phyloP scores from a whole-genome alignment of 176 grass and related monocot genomes.

The Ampelocalamus luodianensis region DNA sequence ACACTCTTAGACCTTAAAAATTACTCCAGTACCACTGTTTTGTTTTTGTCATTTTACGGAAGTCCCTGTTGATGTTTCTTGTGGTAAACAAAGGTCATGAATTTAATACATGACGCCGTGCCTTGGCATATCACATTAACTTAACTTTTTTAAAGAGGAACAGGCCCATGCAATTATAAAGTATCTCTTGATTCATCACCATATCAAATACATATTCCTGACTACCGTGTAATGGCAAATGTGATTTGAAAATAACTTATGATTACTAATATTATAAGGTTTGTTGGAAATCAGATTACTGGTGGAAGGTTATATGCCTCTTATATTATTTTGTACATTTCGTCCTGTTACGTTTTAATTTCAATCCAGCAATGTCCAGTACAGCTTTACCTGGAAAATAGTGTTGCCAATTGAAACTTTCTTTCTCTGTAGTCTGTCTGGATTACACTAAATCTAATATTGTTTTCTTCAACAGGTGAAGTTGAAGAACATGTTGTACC shows the following conservation, averaged over 20 bases:
- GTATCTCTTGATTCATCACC: background rate
- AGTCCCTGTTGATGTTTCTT: constrained; percentile 22
- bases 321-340: background rate
- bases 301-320: background rate
- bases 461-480: constrained; percentile 63
- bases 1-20: background rate
- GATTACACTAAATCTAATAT: background rate
- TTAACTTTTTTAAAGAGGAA: background rate
- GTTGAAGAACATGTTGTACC: constrained; percentile 98
- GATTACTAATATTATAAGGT: background rate
- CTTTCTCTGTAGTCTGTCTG: background rate
- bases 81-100: constrained; percentile 6
- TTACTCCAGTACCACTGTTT: background rate
- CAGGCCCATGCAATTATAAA: background rate
- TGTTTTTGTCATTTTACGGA: constrained; percentile 29
- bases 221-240: background rate
- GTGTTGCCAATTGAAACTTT: background rate
- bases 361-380: background rate
- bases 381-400: background rate
- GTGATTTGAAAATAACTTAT: background rate
- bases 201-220: constrained; percentile 1
- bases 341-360: background rate
- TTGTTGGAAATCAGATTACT: constrained; percentile 9
- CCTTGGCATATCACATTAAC: background rate
- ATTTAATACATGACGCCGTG: background rate